These are phyloP conservation scores for Limtongia smithiae DNA, from an alignment of 805 yeast genomes.

Conservation along the genomic window DNA sequence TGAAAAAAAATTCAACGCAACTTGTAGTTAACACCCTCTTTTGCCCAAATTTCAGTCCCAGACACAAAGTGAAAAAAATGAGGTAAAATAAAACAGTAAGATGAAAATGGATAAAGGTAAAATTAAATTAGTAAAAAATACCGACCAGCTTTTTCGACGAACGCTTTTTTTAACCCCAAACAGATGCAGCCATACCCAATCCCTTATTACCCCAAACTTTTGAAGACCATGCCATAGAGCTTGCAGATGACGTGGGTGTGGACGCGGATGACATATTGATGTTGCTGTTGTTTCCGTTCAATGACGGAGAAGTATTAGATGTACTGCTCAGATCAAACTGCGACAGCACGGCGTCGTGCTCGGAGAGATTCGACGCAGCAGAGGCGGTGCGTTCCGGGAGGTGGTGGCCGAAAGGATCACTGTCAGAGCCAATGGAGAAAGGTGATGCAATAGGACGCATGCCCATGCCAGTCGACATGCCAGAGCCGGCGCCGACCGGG, in stretches of 20 bases:
- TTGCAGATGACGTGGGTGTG: slow-evolving; percentile 15
- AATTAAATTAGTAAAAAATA: not conserved
- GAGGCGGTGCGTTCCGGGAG: slow-evolving; percentile 25
- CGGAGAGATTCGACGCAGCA: slow-evolving; percentile 24
- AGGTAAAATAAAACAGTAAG: not conserved
- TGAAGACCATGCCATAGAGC: slow-evolving; percentile 27
- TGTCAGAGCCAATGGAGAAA: slow-evolving; percentile 21
- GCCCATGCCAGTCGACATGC: slow-evolving; percentile 16
- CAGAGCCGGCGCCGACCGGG: slow-evolving; percentile 12
- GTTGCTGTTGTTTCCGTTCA: slow-evolving; percentile 2
- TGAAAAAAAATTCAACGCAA: slow-evolving; percentile 10
- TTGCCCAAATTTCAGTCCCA: slow-evolving; percentile 20
- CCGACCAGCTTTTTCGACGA: slow-evolving; percentile 2
- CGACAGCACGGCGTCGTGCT: not conserved
- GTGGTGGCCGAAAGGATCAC: slow-evolving; percentile 22
- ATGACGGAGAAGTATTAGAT: not conserved
- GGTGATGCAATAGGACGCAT: slow-evolving; percentile 22
- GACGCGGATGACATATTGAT: slow-evolving; percentile 5
- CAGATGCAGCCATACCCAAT: slow-evolving; percentile 29
- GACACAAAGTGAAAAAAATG: slow-evolving; percentile 1
- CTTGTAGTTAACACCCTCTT: slow-evolving; percentile 15
- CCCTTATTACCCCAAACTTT: slow-evolving; percentile 29
- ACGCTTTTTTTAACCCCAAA: slow-evolving; percentile 26
- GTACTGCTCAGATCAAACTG: not conserved
- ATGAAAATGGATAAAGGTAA: not conserved